phyloP scores from a whole-genome alignment of 345 rosid species.

The Eucalyptus pumila region DNA sequence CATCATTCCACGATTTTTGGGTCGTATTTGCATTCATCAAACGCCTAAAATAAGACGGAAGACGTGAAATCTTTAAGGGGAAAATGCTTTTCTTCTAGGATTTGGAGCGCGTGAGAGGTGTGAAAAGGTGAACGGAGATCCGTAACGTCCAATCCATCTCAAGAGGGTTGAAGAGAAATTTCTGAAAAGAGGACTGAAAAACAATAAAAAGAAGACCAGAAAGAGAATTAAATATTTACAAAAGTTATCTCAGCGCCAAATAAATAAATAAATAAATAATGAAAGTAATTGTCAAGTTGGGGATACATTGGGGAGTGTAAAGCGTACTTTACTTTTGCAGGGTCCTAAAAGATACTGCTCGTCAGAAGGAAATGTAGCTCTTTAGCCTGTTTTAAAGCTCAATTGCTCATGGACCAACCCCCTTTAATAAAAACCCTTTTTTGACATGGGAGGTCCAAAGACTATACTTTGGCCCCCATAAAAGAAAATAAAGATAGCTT shows the following conservation, averaged over 20 bases:
- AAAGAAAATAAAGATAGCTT: background rate
- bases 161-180: constrained; percentile 14
- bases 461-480: background rate
- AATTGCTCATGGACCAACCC: background rate
- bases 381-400: background rate
- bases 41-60: background rate
- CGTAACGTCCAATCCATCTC: background rate
- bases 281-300: background rate
- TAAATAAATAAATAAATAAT: background rate
- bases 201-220: background rate
- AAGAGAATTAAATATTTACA: constrained; percentile 3
- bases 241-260: background rate
- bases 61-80: background rate
- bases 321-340: background rate
- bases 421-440: background rate
- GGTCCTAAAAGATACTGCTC: background rate
- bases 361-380: background rate
- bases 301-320: background rate
- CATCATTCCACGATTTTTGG: background rate
- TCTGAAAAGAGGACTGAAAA: constrained; percentile 15
- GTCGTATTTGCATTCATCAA: background rate
- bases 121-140: background rate
- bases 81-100: background rate
- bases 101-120: background rate
- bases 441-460: background rate